Evolutionary conservation across 1,284 basidiomycete species (phyloP).

Genomic region (Schizopora paradoxa): DNA sequence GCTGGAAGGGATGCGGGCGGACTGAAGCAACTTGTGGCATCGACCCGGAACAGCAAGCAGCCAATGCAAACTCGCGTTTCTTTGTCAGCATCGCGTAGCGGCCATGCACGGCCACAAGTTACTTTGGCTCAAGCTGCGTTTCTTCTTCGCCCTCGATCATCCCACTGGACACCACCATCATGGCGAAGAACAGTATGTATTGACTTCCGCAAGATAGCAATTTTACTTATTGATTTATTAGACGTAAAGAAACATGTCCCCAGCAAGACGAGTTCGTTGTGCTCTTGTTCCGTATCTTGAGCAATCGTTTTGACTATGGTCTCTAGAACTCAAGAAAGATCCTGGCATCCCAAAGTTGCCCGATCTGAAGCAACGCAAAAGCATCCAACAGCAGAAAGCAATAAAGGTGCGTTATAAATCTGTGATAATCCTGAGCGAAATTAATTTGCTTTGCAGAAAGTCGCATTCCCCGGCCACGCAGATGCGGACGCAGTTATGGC

Average conservation of each 20-base stretch:
- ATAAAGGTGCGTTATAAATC: constrained; percentile 39
- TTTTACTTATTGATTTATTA: constrained; percentile 9
- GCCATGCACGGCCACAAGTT: too few species aligned
- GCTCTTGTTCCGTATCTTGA: not conserved
- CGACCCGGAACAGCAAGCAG: too few species aligned
- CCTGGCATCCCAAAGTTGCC: constrained; percentile 76
- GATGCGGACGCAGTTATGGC: constrained; percentile 67
- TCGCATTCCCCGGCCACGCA: constrained; percentile 18
- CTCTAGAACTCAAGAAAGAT: constrained; percentile 73
- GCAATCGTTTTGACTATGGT: not conserved
- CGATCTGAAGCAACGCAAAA: constrained; percentile 43
- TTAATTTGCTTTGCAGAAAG: constrained; percentile 16
- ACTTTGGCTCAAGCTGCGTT: too few species aligned
- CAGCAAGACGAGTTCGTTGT: constrained; percentile 47
- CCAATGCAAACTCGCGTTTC: too few species aligned
- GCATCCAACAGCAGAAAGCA: constrained; percentile 35
- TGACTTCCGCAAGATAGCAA: not conserved
- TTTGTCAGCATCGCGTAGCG: too few species aligned
- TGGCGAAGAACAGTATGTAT: constrained; percentile 54
- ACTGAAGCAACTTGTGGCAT: too few species aligned
- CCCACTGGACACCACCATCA: constrained; percentile 22
- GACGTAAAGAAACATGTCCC: constrained; percentile 44
- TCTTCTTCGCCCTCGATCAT: too few species aligned
- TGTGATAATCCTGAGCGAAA: not conserved
- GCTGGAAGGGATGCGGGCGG: too few species aligned